A percentile compares a stretch with the other conserved stretches of the same genome.
Evolutionary conservation across 345 rosid genomes (phyloP).

Genomic region (Aegle marmelos): DNA sequence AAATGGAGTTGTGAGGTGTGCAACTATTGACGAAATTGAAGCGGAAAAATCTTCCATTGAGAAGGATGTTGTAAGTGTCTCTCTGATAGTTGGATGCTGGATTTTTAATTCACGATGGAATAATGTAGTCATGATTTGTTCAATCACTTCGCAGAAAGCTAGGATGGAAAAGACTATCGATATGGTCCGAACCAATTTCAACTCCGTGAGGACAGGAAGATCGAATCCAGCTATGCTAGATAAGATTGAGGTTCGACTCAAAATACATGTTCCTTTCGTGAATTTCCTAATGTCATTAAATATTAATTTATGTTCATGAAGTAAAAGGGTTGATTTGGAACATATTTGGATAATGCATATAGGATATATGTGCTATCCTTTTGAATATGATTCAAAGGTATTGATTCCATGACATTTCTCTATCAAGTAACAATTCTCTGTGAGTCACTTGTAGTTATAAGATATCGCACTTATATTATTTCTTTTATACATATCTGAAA

Average conservation of each 20-base stretch:
- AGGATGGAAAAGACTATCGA: conserved; percentile 97
- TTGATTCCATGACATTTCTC: neutral
- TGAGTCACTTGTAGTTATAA: neutral
- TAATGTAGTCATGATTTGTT: neutral
- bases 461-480: neutral
- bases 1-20: conserved; percentile 55
- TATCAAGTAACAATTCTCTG: neutral
- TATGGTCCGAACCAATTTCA: conserved; percentile 65
- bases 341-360: neutral
- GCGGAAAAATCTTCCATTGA: conserved; percentile 77
- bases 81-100: neutral
- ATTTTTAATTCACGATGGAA: neutral
- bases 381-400: neutral
- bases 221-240: conserved; percentile 81
- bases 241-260: conserved; percentile 66
- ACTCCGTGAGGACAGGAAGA: conserved; percentile 85
- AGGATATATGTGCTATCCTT: neutral
- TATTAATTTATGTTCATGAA: neutral
- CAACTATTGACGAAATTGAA: conserved; percentile 89
- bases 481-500: neutral
- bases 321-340: neutral
- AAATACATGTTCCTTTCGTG: neutral
- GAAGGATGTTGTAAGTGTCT: conserved; percentile 65
- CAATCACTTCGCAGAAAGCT: conserved; percentile 43
- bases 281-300: neutral